Evolutionary conservation across 257 asterid genomes (phyloP).

Genomic region (Solanum bulbocastanum): DNA sequence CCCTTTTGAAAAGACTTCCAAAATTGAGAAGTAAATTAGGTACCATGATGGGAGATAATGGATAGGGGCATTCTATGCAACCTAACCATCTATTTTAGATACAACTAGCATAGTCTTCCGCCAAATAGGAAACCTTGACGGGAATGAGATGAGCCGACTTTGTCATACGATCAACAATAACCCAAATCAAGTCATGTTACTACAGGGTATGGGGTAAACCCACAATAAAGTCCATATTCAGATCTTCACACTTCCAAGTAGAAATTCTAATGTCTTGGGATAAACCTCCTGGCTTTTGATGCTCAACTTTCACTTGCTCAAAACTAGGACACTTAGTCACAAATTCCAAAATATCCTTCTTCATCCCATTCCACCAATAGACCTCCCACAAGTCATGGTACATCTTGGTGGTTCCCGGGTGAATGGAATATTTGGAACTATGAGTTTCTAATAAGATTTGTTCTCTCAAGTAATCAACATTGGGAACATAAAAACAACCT

Average conservation of each 20-base stretch:
- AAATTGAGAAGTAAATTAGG: neutral
- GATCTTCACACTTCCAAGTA: neutral
- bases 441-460: neutral
- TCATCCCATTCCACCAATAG: neutral
- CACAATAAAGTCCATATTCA: neutral
- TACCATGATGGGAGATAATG: neutral
- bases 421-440: no score
- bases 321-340: neutral
- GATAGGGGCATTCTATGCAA: no score
- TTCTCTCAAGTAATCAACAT: neutral
- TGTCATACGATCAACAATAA: no score
- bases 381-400: neutral
- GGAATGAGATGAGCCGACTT: neutral
- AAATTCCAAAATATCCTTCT: no score
- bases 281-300: neutral
- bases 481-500: neutral
- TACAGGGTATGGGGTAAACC: neutral
- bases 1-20: no score
- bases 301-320: neutral
- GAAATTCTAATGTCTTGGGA: neutral
- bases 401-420: neutral
- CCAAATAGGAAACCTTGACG: neutral
- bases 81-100: neutral
- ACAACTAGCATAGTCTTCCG: neutral
- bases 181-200: neutral